These are phyloP conservation scores for Diphasiastrum complanatum DNA, from an alignment of 83 land plant species.

Conservation along the genomic window DNA sequence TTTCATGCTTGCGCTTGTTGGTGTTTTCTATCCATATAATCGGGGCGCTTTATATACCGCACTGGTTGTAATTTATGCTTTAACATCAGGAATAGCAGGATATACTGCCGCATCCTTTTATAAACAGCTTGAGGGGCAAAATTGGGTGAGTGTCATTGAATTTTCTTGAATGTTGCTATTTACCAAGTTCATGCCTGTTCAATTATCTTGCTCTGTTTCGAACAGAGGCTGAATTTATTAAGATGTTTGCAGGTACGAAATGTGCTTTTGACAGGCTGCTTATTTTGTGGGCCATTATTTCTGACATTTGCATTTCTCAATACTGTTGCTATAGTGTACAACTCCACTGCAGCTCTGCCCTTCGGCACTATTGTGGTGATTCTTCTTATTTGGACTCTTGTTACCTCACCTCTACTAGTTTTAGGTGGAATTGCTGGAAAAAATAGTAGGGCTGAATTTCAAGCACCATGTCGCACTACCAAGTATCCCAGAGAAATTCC, in stretches of 20 bases:
- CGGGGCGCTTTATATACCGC: constrained; percentile 59
- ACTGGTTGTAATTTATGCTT: constrained; percentile 58
- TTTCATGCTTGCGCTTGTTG: constrained; percentile 56
- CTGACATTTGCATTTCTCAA: constrained; percentile 42
- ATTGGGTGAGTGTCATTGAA: constrained; percentile 41
- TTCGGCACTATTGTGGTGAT: constrained; percentile 33
- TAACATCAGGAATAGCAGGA: constrained; percentile 65
- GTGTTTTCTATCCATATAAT: constrained; percentile 66
- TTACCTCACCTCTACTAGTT: constrained; percentile 39
- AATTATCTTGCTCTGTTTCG: background rate
- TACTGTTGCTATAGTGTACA: constrained; percentile 40
- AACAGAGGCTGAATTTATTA: background rate
- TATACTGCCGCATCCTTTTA: constrained; percentile 50
- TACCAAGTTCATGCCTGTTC: background rate
- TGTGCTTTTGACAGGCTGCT: constrained; percentile 32
- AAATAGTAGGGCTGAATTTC: constrained; percentile 37
- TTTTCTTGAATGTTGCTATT: background rate
- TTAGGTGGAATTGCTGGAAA: constrained; percentile 49
- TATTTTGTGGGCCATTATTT: constrained; percentile 46
- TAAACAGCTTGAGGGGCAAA: constrained; percentile 42
- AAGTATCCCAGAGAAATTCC: constrained; percentile 49
- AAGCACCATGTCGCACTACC: constrained; percentile 42
- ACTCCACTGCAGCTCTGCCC: constrained; percentile 44
- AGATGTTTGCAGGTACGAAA: constrained; percentile 39
- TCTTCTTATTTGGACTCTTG: constrained; percentile 42